Percentiles rank a stretch among this genome's conserved stretches.
phyloP scores from a whole-genome alignment of 2,329 filamentous ascomycete genomes.

The Samsoniella hepiali region DNA sequence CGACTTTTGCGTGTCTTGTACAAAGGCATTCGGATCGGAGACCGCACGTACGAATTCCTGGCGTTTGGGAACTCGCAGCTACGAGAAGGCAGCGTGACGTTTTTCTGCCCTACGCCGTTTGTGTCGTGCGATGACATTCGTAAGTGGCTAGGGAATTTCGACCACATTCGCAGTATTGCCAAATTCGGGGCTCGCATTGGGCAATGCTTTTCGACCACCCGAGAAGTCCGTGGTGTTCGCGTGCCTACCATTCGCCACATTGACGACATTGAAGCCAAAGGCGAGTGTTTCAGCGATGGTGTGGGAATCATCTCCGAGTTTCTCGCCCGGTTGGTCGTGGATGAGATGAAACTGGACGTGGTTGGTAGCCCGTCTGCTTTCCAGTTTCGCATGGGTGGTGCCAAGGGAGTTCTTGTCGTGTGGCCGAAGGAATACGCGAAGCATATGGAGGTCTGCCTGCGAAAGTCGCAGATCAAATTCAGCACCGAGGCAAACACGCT shows the following conservation, averaged over 20 bases:
- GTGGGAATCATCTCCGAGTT: slow-evolving; percentile 87
- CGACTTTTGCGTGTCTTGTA: slow-evolving; percentile 68
- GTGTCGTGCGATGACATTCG: slow-evolving; percentile 75
- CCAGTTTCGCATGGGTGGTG: slow-evolving; percentile 89
- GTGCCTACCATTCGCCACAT: slow-evolving; percentile 60
- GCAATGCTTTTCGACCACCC: slow-evolving; percentile 93
- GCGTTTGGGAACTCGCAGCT: slow-evolving; percentile 96
- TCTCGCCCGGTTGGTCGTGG: slow-evolving; percentile 68
- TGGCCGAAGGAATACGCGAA: slow-evolving; percentile 60
- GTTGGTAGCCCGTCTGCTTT: slow-evolving; percentile 71
- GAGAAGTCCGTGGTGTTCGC: slow-evolving; percentile 63
- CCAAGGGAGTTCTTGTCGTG: slow-evolving; percentile 81
- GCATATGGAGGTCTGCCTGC: slow-evolving; percentile 69
- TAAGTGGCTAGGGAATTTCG: slow-evolving; percentile 81
- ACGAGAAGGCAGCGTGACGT: slow-evolving; percentile 86
- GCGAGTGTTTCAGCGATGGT: slow-evolving; percentile 80
- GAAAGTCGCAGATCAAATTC: slow-evolving; percentile 88
- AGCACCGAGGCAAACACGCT: slow-evolving; percentile 64
- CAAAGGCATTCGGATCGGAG: slow-evolving; percentile 79
- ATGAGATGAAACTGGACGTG: slow-evolving; percentile 62
- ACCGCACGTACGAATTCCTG: slow-evolving; percentile 80
- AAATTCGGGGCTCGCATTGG: slow-evolving; percentile 87
- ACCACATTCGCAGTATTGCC: slow-evolving; percentile 76
- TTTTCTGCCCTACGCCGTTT: slow-evolving; percentile 71
- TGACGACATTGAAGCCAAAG: slow-evolving; percentile 66